Evolutionary conservation across 1,139 yeast genomes (phyloP).

Genomic region (Tardiomyces digboiensis): DNA sequence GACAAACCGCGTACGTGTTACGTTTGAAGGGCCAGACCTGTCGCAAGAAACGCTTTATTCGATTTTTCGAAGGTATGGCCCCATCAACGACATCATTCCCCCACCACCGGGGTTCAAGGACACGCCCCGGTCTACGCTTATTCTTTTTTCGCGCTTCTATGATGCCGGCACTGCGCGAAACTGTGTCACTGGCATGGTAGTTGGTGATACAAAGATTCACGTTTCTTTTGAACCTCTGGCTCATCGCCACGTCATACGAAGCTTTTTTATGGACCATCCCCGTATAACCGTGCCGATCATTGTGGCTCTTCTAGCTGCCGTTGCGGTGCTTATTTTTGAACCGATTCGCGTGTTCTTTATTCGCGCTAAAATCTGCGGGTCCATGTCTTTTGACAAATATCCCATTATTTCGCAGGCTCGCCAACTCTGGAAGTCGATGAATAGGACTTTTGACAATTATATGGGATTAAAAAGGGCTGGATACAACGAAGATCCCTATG

Average conservation of each 20-base stretch:
- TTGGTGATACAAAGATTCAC: slow-evolving; percentile 52
- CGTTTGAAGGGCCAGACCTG: slow-evolving; percentile 64
- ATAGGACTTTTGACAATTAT: not conserved
- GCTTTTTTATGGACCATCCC: slow-evolving; percentile 50
- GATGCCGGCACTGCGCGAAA: slow-evolving; percentile 85
- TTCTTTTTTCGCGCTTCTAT: slow-evolving; percentile 45
- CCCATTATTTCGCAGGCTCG: slow-evolving; percentile 14
- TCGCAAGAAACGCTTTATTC: slow-evolving; percentile 82
- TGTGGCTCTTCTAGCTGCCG: slow-evolving; percentile 55
- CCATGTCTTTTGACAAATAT: slow-evolving; percentile 4
- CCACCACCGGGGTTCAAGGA: slow-evolving; percentile 39
- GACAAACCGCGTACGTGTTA: slow-evolving; percentile 48
- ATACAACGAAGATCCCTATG: not conserved
- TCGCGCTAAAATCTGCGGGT: slow-evolving; percentile 47
- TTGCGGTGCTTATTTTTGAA: slow-evolving; percentile 82
- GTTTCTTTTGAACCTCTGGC: slow-evolving; percentile 56
- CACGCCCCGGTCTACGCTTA: slow-evolving; percentile 38
- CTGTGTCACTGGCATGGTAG: slow-evolving; percentile 63
- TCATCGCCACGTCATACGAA: slow-evolving; percentile 42
- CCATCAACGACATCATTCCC: slow-evolving; percentile 65
- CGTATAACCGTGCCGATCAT: slow-evolving; percentile 65
- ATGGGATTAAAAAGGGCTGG: slow-evolving; percentile 9
- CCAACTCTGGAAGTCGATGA: not conserved
- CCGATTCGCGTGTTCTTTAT: slow-evolving; percentile 84
- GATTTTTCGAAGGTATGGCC: slow-evolving; percentile 79